Evolutionary conservation across 768 basidiomycete genomes (phyloP).

Genomic region (Saitozyma podzolica): DNA sequence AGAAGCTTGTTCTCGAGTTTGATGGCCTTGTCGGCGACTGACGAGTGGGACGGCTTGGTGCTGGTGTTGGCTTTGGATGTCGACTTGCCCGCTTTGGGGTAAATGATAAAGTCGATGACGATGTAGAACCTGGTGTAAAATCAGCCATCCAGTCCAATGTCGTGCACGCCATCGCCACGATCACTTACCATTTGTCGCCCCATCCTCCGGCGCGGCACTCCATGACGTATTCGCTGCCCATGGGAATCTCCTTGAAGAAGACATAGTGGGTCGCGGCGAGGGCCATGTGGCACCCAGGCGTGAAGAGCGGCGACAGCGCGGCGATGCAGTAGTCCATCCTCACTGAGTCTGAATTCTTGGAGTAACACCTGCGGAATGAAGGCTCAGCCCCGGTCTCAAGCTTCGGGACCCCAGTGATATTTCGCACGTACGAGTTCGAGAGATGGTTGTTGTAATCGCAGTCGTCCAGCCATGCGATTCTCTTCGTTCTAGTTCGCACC

Average conservation of each 20-base stretch:
- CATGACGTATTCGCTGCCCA: constrained; percentile 46
- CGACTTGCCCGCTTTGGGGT: constrained; percentile 37
- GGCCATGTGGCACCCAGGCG: constrained; percentile 33
- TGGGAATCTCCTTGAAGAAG: constrained; percentile 53
- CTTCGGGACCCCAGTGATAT: neutral
- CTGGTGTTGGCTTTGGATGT: constrained; percentile 2
- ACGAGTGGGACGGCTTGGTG: neutral
- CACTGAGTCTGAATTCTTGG: constrained; percentile 35
- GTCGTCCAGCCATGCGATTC: constrained; percentile 40
- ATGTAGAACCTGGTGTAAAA: constrained; percentile 40
- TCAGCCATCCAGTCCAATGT: neutral
- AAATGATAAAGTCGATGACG: constrained; percentile 50
- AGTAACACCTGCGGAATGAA: constrained; percentile 20
- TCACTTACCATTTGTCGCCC: constrained; percentile 52
- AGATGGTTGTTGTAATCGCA: constrained; percentile 48
- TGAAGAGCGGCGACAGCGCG: constrained; percentile 36
- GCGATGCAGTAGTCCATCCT: constrained; percentile 40
- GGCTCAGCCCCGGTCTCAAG: constrained; percentile 1
- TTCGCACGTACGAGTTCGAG: constrained; percentile 38
- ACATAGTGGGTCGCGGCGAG: constrained; percentile 42
- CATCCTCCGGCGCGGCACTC: constrained; percentile 49
- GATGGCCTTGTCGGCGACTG: neutral
- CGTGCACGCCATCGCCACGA: neutral
- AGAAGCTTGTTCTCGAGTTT: neutral
- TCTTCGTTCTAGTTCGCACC: constrained; percentile 17